Conservation (phyloP, 345 rosid species). For the Euphorbia lathyris region DNA sequence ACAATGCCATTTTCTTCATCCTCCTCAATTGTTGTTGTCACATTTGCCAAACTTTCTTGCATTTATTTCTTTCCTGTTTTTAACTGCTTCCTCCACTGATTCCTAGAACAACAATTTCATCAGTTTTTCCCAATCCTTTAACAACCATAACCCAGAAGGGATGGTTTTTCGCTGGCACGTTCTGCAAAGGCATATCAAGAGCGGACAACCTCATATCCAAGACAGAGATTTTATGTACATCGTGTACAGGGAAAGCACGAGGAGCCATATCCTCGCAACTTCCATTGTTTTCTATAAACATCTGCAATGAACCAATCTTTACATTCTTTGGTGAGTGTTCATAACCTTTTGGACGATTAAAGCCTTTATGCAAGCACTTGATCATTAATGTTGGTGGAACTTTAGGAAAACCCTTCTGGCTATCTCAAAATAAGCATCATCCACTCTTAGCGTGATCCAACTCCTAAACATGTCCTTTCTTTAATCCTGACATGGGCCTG, state of each 20-base stretch:
- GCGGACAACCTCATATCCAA: constrained; percentile 85
- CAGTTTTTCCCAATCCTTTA: no score
- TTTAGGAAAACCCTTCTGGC: constrained; percentile 63
- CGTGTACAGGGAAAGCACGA: constrained; percentile 57
- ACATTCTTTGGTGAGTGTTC: constrained; percentile 33
- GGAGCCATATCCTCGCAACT: constrained; percentile 94
- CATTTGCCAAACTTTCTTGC: no score
- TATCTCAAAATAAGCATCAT: constrained; percentile 28
- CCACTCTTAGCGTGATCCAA: constrained; percentile 67
- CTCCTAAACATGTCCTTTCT: constrained; percentile 83
- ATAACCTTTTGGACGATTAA: constrained; percentile 64
- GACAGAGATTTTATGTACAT: constrained; percentile 87
- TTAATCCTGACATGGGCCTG: constrained; percentile 61
- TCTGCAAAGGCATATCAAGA: no score
- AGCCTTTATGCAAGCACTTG: constrained; percentile 68
- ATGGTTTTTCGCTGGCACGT: no score
- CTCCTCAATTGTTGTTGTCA: no score
- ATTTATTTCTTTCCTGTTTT: no score
- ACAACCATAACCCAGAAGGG: no score
- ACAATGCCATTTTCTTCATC: no score
- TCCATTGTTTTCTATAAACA: constrained; percentile 66
- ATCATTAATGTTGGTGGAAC: constrained; percentile 85
- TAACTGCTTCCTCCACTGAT: no score
- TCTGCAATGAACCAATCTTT: constrained; percentile 83
- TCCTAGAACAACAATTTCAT: no score